These are phyloP conservation scores for Colletotrichum tanaceti DNA, from an alignment of 2,329 filamentous ascomycete species.

Conservation along the genomic window DNA sequence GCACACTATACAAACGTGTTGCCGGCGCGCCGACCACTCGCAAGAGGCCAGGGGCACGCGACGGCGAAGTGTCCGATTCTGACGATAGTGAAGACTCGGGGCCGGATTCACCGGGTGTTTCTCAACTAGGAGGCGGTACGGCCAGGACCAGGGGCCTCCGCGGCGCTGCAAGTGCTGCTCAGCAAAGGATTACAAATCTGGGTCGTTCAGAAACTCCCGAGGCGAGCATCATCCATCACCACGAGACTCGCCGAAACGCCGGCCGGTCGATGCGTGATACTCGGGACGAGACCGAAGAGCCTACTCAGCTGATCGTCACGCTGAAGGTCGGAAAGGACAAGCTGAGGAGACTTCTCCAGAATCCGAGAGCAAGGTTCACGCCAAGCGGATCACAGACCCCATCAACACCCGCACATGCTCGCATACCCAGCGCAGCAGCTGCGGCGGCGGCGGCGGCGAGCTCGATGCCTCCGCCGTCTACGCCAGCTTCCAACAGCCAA, in stretches of 20 bases:
- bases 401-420: slow-evolving; percentile 46
- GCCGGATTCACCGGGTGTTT: slow-evolving; percentile 85
- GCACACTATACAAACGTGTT: slow-evolving; percentile 84
- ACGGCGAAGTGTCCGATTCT: slow-evolving; percentile 85
- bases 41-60: slow-evolving; percentile 66
- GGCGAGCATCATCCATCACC: slow-evolving; percentile 67
- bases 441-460: slow-evolving; percentile 45
- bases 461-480: slow-evolving; percentile 54
- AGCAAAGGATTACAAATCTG: slow-evolving; percentile 85
- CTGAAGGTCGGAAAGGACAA: slow-evolving; percentile 79
- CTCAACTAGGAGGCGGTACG: slow-evolving; percentile 80
- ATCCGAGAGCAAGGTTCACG: slow-evolving; percentile 50
- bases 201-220: slow-evolving; percentile 93
- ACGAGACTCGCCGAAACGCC: slow-evolving; percentile 75
- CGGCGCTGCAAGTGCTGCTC: slow-evolving; percentile 86
- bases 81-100: slow-evolving; percentile 91
- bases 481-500: slow-evolving; percentile 47
- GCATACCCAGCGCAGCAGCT: slow-evolving; percentile 47
- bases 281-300: slow-evolving; percentile 84
- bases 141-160: slow-evolving; percentile 89
- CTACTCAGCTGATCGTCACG: slow-evolving; percentile 76
- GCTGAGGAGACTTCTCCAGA: slow-evolving; percentile 73
- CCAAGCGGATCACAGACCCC: slow-evolving; percentile 49
- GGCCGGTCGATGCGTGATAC: slow-evolving; percentile 69
- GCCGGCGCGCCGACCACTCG: slow-evolving; percentile 67